Percentiles rank a stretch among this genome's conserved stretches.
Conservation (phyloP, 2,329 filamentous ascomycete species). For the Xylaria digitata region DNA sequence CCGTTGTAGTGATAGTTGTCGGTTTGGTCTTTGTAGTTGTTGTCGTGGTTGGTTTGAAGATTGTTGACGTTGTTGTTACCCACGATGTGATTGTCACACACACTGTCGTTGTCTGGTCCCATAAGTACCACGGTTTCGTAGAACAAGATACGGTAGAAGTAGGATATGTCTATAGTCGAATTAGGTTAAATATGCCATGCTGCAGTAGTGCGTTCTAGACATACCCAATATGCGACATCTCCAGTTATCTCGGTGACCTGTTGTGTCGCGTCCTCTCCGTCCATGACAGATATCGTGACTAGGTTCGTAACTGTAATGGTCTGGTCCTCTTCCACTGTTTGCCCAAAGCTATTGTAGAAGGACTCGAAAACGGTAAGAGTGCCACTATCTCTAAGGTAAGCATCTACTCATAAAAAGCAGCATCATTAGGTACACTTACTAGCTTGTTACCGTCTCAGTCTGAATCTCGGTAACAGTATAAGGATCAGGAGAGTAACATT, state of each 20-base stretch:
- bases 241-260: slow-evolving; percentile 20
- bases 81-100: slow-evolving; percentile 33
- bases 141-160: slow-evolving; percentile 22
- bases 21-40: slow-evolving; percentile 10
- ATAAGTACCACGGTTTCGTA: neutral
- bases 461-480: slow-evolving; percentile 42
- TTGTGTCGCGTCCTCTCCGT: slow-evolving; percentile 34
- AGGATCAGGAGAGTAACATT: slow-evolving; percentile 26
- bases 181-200: slow-evolving; percentile 17
- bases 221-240: slow-evolving; percentile 28
- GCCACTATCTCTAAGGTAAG: slow-evolving; percentile 33
- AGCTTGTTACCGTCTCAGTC: slow-evolving; percentile 41
- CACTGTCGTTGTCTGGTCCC: neutral
- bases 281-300: slow-evolving; percentile 35
- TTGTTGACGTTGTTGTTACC: slow-evolving; percentile 27
- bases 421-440: slow-evolving; percentile 33
- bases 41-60: slow-evolving; percentile 8
- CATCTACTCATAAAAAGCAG: slow-evolving; percentile 26
- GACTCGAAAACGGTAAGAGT: slow-evolving; percentile 41
- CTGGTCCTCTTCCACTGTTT: slow-evolving; percentile 17
- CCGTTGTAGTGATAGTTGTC: neutral
- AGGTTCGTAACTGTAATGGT: slow-evolving; percentile 35
- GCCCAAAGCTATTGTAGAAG: slow-evolving; percentile 32
- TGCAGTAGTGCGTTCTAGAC: slow-evolving; percentile 1
- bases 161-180: slow-evolving; percentile 34